Conservation (phyloP, 768 basidiomycete species). For the Pulveroboletus frians region DNA sequence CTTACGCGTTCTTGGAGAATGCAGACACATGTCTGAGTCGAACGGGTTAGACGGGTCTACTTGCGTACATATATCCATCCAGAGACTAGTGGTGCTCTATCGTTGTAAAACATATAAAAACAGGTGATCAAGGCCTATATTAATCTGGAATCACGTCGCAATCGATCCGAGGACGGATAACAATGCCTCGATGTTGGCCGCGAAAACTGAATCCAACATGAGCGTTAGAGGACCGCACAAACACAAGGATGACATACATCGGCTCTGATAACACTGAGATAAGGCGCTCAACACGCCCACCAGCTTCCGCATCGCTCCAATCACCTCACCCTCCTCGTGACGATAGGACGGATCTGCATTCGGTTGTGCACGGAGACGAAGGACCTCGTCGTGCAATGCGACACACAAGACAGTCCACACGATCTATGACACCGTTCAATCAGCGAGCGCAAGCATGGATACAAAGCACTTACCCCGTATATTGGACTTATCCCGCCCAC, state of each 20-base stretch:
- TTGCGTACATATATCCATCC: neutral
- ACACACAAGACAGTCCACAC: slow-evolving; percentile 23
- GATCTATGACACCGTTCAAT: slow-evolving; percentile 5
- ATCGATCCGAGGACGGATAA: slow-evolving; percentile 23
- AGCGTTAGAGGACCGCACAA: neutral
- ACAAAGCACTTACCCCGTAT: slow-evolving; percentile 12
- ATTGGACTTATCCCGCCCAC: slow-evolving; percentile 12
- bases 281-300: slow-evolving; percentile 13
- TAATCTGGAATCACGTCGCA: neutral
- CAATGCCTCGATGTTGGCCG: slow-evolving; percentile 23
- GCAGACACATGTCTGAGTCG: slow-evolving; percentile 11
- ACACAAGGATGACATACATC: slow-evolving; percentile 14
- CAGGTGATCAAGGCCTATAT: neutral
- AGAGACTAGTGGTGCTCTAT: neutral
- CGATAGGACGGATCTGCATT: slow-evolving; percentile 2
- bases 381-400: slow-evolving; percentile 18
- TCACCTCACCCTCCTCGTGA: slow-evolving; percentile 12
- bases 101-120: neutral
- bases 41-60: neutral
- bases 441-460: neutral
- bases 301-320: slow-evolving; percentile 14
- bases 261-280: slow-evolving; percentile 14
- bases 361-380: slow-evolving; percentile 12
- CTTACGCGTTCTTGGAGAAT: slow-evolving; percentile 24
- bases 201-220: slow-evolving; percentile 12